phyloP scores from a whole-genome alignment of 257 asterid species.

The Voacanga thouarsii region DNA sequence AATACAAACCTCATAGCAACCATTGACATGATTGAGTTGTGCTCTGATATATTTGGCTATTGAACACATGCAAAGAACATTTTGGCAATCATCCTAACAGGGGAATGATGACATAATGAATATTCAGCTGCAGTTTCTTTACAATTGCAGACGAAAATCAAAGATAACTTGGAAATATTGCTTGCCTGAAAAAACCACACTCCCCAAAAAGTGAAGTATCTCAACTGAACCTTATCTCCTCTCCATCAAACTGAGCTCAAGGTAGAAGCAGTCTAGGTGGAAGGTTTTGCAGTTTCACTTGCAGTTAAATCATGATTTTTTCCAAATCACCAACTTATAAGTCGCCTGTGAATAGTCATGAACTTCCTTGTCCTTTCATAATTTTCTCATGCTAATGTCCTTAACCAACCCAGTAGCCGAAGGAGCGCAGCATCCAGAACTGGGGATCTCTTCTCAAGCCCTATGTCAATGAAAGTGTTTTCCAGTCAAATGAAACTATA shows the following conservation, averaged over 20 bases:
- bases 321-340: not conserved
- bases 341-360: not conserved
- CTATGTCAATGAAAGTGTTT: conserved; percentile 29
- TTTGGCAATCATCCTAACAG: not conserved
- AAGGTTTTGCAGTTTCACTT: not conserved
- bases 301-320: not conserved
- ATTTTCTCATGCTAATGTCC: conserved; percentile 64
- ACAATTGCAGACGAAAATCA: not conserved
- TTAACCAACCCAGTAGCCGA: conserved; percentile 76
- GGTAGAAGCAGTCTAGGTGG: not conserved
- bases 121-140: not conserved
- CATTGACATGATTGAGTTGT: not conserved
- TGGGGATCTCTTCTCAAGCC: conserved; percentile 68
- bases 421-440: conserved; percentile 74
- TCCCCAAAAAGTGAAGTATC: not conserved
- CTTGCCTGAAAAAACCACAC: not conserved
- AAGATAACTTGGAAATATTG: not conserved
- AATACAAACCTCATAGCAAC: not conserved
- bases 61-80: not conserved
- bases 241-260: not conserved
- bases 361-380: not conserved
- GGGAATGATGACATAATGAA: not conserved
- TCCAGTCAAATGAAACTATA: conserved; percentile 13
- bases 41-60: not conserved
- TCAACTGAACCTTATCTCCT: not conserved